Evolutionary conservation across 2,329 filamentous ascomycete species (phyloP).

Genomic region (Colletotrichum trifolii): DNA sequence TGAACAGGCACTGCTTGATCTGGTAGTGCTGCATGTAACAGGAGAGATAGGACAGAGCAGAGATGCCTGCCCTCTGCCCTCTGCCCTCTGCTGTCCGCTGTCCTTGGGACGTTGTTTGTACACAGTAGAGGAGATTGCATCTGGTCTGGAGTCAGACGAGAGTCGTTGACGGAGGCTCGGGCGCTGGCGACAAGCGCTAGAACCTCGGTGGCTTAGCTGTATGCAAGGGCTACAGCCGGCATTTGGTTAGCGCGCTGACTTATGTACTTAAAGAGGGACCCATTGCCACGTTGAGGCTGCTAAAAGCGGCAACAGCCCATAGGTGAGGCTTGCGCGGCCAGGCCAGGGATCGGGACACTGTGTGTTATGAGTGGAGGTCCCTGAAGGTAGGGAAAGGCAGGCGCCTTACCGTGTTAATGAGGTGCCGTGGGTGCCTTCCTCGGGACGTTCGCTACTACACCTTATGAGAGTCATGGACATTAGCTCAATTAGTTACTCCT

Average conservation of each 20-base stretch:
- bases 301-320: conserved; percentile 20
- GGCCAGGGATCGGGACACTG: neutral
- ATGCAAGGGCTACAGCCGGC: conserved; percentile 19
- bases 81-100: too few relatives aligned
- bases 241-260: conserved; percentile 16
- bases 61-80: too few relatives aligned
- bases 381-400: neutral
- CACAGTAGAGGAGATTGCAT: conserved; percentile 2
- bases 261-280: neutral
- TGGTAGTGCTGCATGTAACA: neutral
- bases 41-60: too few relatives aligned
- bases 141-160: conserved; percentile 4
- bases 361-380: too few relatives aligned
- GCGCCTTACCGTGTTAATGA: neutral
- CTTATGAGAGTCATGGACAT: too few relatives aligned
- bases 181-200: conserved; percentile 9
- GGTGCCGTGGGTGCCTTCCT: too few relatives aligned
- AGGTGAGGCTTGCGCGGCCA: conserved; percentile 34
- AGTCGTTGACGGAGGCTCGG: conserved; percentile 28
- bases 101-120: conserved; percentile 4
- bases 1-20: neutral
- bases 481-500: too few relatives aligned
- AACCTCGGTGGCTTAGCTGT: neutral
- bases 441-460: too few relatives aligned
- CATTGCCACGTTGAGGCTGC: conserved; percentile 1